Percentiles rank a stretch among this genome's conserved stretches.
Evolutionary conservation across 139 green algal species (phyloP).

Genomic region (Deuterostichococcus epilithicus): DNA sequence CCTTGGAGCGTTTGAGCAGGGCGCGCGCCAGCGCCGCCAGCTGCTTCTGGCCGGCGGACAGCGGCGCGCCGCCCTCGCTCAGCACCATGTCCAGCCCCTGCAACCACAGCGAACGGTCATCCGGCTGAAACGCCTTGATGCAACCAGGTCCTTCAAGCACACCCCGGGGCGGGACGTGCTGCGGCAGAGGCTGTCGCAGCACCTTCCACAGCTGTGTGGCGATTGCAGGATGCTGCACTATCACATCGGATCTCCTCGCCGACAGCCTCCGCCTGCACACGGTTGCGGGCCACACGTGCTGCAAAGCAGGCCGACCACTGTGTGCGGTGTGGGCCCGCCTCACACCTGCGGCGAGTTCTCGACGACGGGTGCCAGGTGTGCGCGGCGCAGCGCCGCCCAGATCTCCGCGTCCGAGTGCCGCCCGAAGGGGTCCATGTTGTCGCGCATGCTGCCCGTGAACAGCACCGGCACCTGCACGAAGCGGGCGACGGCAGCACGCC

Average conservation of each 20-base stretch:
- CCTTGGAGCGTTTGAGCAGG: conserved; percentile 64
- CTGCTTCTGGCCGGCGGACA: conserved; percentile 87
- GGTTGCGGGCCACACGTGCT: conserved; percentile 7
- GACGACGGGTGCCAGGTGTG: conserved; percentile 26
- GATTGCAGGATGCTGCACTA: no score
- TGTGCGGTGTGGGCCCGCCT: conserved; percentile 72
- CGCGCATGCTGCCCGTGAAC: conserved; percentile 85
- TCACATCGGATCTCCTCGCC: no score
- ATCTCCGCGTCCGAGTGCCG: conserved; percentile 57
- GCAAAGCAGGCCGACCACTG: conserved; percentile 79
- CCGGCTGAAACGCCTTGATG: background rate
- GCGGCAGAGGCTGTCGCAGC: no score
- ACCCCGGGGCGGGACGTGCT: no score
- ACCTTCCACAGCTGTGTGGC: no score
- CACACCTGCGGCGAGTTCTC: conserved; percentile 35
- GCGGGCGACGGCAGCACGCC: background rate
- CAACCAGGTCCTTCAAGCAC: no score
- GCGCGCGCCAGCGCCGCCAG: conserved; percentile 88
- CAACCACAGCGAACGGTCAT: no score
- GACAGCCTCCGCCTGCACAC: no score
- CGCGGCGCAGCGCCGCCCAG: conserved; percentile 37
- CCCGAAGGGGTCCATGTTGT: conserved; percentile 92
- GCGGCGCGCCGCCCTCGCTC: conserved; percentile 82
- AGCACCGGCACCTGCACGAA: conserved; percentile 87
- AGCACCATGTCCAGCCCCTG: conserved; percentile 59